Conservation (phyloP, 352 stramenopile genomes). For the Nothophytophthora sp. region DNA sequence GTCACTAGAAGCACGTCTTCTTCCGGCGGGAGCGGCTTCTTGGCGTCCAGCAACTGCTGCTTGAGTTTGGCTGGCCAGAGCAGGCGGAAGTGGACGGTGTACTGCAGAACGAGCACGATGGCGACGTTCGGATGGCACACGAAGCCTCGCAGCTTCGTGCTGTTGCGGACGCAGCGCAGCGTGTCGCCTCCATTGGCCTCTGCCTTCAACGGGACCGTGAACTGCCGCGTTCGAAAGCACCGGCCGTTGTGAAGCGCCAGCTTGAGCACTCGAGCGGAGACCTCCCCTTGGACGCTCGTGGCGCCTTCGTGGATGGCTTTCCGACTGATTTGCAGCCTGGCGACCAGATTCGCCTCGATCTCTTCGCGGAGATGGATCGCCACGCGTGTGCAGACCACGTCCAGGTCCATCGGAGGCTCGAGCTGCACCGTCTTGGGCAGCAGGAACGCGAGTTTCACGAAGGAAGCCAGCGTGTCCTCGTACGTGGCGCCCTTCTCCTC, state of each 20-base stretch:
- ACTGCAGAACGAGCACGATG: conserved; percentile 87
- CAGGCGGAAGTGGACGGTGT: conserved; percentile 82
- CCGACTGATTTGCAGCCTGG: conserved; percentile 64
- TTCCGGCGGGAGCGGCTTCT: conserved; percentile 54
- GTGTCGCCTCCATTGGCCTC: conserved; percentile 69
- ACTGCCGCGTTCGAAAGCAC: conserved; percentile 65
- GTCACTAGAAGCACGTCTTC: conserved; percentile 81
- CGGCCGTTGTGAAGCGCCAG: conserved; percentile 90
- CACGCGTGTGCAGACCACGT: conserved; percentile 47
- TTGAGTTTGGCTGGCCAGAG: conserved; percentile 67
- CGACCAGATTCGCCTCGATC: conserved; percentile 63
- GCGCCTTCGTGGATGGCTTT: conserved; percentile 54
- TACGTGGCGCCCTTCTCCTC: conserved; percentile 51
- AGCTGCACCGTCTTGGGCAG: conserved; percentile 60
- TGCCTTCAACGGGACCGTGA: conserved; percentile 70
- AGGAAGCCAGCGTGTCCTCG: conserved; percentile 52
- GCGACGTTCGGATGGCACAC: conserved; percentile 77
- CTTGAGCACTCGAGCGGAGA: conserved; percentile 81
- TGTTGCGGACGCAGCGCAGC: conserved; percentile 48
- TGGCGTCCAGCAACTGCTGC: conserved; percentile 58
- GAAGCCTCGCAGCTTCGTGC: conserved; percentile 68
- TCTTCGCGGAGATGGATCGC: conserved; percentile 75
- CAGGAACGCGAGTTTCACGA: conserved; percentile 58
- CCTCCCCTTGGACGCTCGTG: conserved; percentile 51
- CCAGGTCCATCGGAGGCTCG: conserved; percentile 63